Percentiles rank a stretch among this genome's conserved stretches.
phyloP scores from a whole-genome alignment of 2,329 filamentous ascomycete species.

The Clarireedia homoeocarpa region DNA sequence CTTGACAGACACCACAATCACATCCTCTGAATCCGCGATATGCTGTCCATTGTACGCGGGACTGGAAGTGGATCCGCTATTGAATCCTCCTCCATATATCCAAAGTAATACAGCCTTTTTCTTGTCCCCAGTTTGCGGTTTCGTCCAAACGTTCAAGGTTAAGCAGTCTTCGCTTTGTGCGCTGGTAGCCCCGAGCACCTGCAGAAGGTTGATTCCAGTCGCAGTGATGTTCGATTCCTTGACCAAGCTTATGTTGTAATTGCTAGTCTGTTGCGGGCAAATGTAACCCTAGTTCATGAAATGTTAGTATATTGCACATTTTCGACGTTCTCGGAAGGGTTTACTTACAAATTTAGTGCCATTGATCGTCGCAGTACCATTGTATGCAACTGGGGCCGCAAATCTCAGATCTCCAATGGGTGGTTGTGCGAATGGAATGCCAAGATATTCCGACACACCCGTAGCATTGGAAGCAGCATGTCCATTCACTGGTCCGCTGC shows the following conservation, averaged over 20 bases:
- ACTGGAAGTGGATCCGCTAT: conserved; percentile 31
- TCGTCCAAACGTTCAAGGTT: conserved; percentile 34
- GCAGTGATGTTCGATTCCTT: neutral
- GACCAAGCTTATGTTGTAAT: neutral
- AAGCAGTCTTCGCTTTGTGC: conserved; percentile 32
- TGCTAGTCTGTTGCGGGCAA: neutral
- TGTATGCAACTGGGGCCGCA: conserved; percentile 17
- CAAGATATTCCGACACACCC: conserved; percentile 31
- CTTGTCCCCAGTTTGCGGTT: conserved; percentile 18
- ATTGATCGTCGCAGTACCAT: conserved; percentile 15
- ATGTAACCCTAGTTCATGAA: conserved; percentile 15
- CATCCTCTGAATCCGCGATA: conserved; percentile 35
- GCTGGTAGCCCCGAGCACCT: neutral
- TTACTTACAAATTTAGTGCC: conserved; percentile 22
- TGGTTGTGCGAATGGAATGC: conserved; percentile 34
- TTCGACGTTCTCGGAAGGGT: conserved; percentile 8
- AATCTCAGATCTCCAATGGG: conserved; percentile 35
- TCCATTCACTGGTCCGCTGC: conserved; percentile 23
- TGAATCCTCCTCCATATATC: conserved; percentile 35
- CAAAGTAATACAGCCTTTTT: conserved; percentile 36
- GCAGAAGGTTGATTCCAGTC: neutral
- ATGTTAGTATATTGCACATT: conserved; percentile 11
- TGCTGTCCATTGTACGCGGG: conserved; percentile 35
- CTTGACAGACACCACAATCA: conserved; percentile 41
- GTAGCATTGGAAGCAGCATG: conserved; percentile 18